Base-by-base conservation (phyloP, 108 stramenopile genomes). In the Fistulifera solaris region DNA sequence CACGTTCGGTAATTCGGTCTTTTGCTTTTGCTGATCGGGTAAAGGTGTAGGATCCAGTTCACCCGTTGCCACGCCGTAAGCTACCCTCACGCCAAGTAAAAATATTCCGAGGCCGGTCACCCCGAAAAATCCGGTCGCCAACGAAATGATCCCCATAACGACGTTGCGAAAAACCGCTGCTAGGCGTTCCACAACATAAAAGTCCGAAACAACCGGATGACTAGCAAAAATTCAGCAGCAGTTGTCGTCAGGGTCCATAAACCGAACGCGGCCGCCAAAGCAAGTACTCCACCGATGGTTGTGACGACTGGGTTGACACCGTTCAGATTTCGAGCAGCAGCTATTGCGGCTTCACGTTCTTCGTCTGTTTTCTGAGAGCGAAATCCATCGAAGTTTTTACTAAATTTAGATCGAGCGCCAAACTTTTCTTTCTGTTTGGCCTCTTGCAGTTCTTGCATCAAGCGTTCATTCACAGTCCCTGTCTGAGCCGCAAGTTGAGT, bases 21-120 rank as follows among this genome's bases (percentile, higher is more conserved):
- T 63, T 17, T 65, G 35, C 26, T 67, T 53, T 47, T 66, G 51
- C 39, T 47, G 51, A 13, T 38, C 31, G 2, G 19, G n/a, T 35
- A 54, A 77, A 15, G 89, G 80, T 11, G 85, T 87, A 13, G 85
- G 85, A 63, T 90, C 89, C 56, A 90, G 49, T 52, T 90, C 89
- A 14, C 85, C 85, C 22, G 52, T 78, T 31, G 70, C 42, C 6
- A 90, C 83, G 17, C 89, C 89, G 60, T 77, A 83, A 13, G 67
- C 80, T 1, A 90, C 85, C 28, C 85, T 62, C 6, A 81, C 48
- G 4, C 85, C 83, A 25, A 90, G 44, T 41, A 82, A 48, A 18
- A 86, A 80, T 18, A 90, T 77, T 11, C 89, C 89, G 7, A 90
- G 40, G 8, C 89, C 89, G 13, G 71, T 67, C 25, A 90, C 85